Evolutionary conservation across 2,329 filamentous ascomycete species (phyloP).

Genomic region (Colletotrichum paranaense): DNA sequence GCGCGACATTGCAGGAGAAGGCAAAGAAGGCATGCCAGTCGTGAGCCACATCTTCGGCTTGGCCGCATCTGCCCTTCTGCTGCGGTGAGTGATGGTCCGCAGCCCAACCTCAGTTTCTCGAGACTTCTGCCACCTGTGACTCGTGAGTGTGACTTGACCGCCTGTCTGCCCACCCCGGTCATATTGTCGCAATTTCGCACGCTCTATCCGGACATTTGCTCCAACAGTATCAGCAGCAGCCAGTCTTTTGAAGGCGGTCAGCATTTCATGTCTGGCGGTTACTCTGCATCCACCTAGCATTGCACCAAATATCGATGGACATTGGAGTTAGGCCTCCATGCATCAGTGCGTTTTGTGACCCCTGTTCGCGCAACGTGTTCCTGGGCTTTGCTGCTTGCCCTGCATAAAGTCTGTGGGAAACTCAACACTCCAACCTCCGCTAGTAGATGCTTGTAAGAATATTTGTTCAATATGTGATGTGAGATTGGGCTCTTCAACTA

Average conservation of each 20-base stretch:
- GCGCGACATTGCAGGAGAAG: not conserved
- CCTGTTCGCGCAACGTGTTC: slow-evolving; percentile 23
- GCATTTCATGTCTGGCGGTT: not conserved
- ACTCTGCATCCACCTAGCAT: not conserved
- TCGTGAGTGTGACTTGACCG: slow-evolving; percentile 13
- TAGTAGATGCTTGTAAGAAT: not conserved
- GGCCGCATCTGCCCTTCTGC: slow-evolving; percentile 16
- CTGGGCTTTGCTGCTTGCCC: slow-evolving; percentile 16
- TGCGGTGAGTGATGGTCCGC: slow-evolving; percentile 28
- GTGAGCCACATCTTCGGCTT: slow-evolving; percentile 24
- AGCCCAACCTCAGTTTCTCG: not conserved
- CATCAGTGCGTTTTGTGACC: slow-evolving; percentile 17
- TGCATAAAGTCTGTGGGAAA: slow-evolving; percentile 2
- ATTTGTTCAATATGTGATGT: slow-evolving; percentile 18
- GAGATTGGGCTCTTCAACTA: slow-evolving; percentile 22
- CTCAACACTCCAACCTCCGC: not conserved
- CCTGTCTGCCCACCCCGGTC: not conserved
- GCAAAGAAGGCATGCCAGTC: not conserved
- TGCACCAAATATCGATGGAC: not conserved
- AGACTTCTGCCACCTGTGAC: not conserved
- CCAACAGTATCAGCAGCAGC: too few species aligned
- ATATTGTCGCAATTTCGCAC: not conserved
- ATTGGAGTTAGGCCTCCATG: slow-evolving; percentile 28
- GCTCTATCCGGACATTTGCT: not conserved
- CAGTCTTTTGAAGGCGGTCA: not conserved